Percentiles rank a stretch among this genome's conserved stretches.
Conservation (phyloP, 805 yeast species). For the Yamadazyma paraphyllophila region DNA sequence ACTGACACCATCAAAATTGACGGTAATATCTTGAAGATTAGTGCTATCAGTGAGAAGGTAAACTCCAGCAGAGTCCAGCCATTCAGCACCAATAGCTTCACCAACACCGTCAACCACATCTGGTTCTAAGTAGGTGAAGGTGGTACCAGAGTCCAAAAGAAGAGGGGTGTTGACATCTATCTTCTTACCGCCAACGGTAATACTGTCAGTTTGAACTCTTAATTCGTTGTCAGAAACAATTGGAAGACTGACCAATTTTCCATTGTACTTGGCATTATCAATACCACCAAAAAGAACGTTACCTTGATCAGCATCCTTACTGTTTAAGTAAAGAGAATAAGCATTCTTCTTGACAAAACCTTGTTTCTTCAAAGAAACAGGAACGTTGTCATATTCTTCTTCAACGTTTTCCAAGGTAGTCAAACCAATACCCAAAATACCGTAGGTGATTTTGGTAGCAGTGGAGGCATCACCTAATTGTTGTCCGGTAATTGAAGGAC, state of each 20-base stretch:
- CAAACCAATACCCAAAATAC: conserved; percentile 21
- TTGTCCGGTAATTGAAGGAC: conserved; percentile 9
- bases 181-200: conserved; percentile 18
- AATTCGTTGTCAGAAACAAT: conserved; percentile 28
- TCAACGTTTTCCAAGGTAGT: conserved; percentile 9
- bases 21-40: conserved; percentile 1
- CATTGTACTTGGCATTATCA: conserved; percentile 23
- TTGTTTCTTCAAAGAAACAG: conserved; percentile 28
- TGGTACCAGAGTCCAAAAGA: conserved; percentile 33
- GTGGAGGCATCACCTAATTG: conserved; percentile 18
- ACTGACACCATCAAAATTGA: conserved; percentile 10
- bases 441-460: conserved; percentile 23
- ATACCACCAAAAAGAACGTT: conserved; percentile 32
- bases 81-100: conserved; percentile 34
- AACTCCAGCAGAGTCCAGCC: neutral
- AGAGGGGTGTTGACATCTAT: conserved; percentile 3
- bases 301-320: conserved; percentile 21
- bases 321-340: conserved; percentile 36
- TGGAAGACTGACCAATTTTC: conserved; percentile 20
- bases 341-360: conserved; percentile 34
- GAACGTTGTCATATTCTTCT: conserved; percentile 30
- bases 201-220: conserved; percentile 44
- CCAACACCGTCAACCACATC: conserved; percentile 33
- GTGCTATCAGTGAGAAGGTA: conserved; percentile 5
- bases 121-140: conserved; percentile 40